Evolutionary conservation across 1,284 basidiomycete species (phyloP).

Genomic region (Ganoderma resinaceum): DNA sequence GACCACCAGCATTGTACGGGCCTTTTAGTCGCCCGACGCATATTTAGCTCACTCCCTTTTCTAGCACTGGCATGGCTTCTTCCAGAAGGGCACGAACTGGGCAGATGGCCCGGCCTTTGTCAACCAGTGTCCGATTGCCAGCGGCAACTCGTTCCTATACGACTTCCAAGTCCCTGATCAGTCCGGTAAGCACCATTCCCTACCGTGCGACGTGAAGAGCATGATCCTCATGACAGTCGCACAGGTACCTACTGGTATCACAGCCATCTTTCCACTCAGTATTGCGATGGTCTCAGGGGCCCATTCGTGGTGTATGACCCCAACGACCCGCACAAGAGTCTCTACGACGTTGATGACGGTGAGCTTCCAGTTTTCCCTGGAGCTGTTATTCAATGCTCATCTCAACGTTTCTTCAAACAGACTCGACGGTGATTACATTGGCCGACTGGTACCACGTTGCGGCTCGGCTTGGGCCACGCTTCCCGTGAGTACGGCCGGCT

Average conservation of each 20-base stretch:
- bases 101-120: constrained; percentile 46
- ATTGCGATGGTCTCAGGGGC: constrained; percentile 43
- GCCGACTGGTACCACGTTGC: constrained; percentile 37
- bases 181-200: constrained; percentile 35
- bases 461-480: constrained; percentile 26
- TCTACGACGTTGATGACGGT: constrained; percentile 54
- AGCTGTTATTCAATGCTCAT: background rate
- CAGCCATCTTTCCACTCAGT: constrained; percentile 35
- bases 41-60: background rate
- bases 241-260: constrained; percentile 33
- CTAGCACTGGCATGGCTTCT: constrained; percentile 47
- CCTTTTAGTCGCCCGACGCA: background rate
- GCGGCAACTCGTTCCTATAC: constrained; percentile 52
- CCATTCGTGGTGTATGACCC: constrained; percentile 52
- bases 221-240: background rate
- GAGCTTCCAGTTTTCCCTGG: background rate
- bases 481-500: constrained; percentile 26
- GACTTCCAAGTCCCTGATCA: constrained; percentile 41
- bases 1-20: constrained; percentile 42
- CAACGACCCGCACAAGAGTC: constrained; percentile 44
- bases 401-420: constrained; percentile 9
- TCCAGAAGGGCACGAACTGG: constrained; percentile 41
- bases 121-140: constrained; percentile 58
- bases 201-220: constrained; percentile 22
- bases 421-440: constrained; percentile 36